Conservation (phyloP, 2,329 filamentous ascomycete genomes). For the Biscogniauxia marginata region DNA sequence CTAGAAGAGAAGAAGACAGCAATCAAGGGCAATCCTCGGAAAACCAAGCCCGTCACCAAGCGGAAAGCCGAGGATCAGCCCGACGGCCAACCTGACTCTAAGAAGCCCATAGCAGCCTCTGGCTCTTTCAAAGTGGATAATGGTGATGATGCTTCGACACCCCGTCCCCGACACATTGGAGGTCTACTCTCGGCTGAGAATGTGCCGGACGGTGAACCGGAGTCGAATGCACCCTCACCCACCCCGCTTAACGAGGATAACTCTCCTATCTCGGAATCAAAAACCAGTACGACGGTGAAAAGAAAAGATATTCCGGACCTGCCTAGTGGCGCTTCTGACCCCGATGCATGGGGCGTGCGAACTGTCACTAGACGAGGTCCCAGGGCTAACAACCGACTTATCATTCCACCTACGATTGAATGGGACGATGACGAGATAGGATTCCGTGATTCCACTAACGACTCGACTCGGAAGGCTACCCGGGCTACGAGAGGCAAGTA, state of each 20-base stretch:
- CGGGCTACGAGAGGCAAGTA: constrained; percentile 53
- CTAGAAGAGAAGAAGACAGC: constrained; percentile 35
- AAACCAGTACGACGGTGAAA: constrained; percentile 20
- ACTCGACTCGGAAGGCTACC: constrained; percentile 52
- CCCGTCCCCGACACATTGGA: constrained; percentile 41
- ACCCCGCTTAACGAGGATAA: constrained; percentile 20
- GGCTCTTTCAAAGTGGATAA: constrained; percentile 25
- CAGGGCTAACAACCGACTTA: constrained; percentile 51
- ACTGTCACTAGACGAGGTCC: constrained; percentile 42
- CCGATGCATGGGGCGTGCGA: constrained; percentile 53
- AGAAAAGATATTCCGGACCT: constrained; percentile 33
- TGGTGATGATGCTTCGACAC: constrained; percentile 31
- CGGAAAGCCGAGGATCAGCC: constrained; percentile 50
- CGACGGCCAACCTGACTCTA: constrained; percentile 49
- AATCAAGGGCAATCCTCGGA: constrained; percentile 32
- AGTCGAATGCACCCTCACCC: constrained; percentile 33
- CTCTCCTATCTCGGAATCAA: constrained; percentile 24
- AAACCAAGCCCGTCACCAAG: constrained; percentile 40
- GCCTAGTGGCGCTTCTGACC: constrained; percentile 42
- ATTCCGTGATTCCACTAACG: constrained; percentile 58
- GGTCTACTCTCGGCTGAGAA: constrained; percentile 37
- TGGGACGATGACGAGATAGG: constrained; percentile 57
- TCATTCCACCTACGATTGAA: constrained; percentile 48
- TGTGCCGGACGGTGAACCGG: constrained; percentile 32
- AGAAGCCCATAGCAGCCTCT: constrained; percentile 42